These are phyloP conservation scores for Geotrichum carabidarum DNA, from an alignment of 1,139 yeast genomes.

Conservation along the genomic window DNA sequence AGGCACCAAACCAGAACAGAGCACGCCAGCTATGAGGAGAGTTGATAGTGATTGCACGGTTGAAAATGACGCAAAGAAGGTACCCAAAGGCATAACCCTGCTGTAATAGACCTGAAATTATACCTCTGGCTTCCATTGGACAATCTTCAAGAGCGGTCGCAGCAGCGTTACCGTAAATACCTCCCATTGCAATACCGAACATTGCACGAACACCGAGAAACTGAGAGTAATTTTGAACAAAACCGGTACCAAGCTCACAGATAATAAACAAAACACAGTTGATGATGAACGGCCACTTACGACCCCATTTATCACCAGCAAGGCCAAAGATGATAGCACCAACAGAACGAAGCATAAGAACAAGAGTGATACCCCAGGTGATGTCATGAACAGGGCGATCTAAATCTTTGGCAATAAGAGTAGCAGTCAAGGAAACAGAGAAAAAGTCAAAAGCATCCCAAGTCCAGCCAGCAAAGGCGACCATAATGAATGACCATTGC, in stretches of 20 bases:
- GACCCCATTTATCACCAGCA: slow-evolving; percentile 62
- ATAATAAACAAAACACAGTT: slow-evolving; percentile 51
- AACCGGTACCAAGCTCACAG: slow-evolving; percentile 69
- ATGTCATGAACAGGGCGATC: slow-evolving; percentile 49
- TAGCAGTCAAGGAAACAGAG: slow-evolving; percentile 57
- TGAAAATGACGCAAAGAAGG: slow-evolving; percentile 58
- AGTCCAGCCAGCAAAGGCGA: slow-evolving; percentile 70
- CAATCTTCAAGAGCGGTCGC: slow-evolving; percentile 65
- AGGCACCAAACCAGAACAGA: slow-evolving; percentile 74
- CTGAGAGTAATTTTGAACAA: slow-evolving; percentile 56
- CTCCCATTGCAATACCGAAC: slow-evolving; percentile 68
- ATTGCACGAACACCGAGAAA: slow-evolving; percentile 67
- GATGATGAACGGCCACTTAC: slow-evolving; percentile 63
- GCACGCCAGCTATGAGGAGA: slow-evolving; percentile 64
- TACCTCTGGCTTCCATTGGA: slow-evolving; percentile 55
- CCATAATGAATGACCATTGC: slow-evolving; percentile 57
- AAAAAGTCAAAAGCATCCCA: slow-evolving; percentile 79
- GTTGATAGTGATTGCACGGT: slow-evolving; percentile 49
- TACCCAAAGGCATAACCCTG: slow-evolving; percentile 73
- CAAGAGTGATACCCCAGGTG: slow-evolving; percentile 79
- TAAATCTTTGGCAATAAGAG: slow-evolving; percentile 52
- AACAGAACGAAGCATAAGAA: slow-evolving; percentile 71
- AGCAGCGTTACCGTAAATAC: slow-evolving; percentile 62
- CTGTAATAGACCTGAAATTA: slow-evolving; percentile 62
- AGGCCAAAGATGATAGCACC: slow-evolving; percentile 71